Percentiles rank a stretch among this genome's conserved stretches.
These are phyloP conservation scores for Fusarium sp. DNA, from an alignment of 2,329 filamentous ascomycete genomes.

Conservation along the genomic window DNA sequence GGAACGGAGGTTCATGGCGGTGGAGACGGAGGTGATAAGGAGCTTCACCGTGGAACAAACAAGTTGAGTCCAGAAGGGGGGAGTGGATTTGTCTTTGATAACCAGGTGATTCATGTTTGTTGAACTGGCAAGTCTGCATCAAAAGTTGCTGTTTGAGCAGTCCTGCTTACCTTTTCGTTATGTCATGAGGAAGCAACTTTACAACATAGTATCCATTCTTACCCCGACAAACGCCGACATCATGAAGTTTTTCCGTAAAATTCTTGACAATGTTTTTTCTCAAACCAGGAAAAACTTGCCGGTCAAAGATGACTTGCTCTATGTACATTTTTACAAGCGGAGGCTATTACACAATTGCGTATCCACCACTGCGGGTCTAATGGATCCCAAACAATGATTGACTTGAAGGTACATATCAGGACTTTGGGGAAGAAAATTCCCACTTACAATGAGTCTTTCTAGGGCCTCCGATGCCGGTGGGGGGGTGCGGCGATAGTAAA, in stretches of 20 bases:
- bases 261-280: not conserved
- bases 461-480: conserved; percentile 32
- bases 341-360: conserved; percentile 37
- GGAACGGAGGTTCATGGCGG: conserved; percentile 32
- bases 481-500: conserved; percentile 8
- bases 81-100: not conserved
- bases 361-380: conserved; percentile 32
- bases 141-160: not conserved
- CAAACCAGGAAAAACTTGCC: not conserved
- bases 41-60: not conserved
- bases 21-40: conserved; percentile 24
- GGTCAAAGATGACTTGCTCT: not conserved
- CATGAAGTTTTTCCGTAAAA: conserved; percentile 23
- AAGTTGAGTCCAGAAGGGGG: not conserved
- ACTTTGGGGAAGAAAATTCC: conserved; percentile 1
- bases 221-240: conserved; percentile 23
- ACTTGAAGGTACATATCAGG: not conserved
- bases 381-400: not conserved
- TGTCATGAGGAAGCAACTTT: conserved; percentile 32
- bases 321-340: not conserved
- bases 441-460: conserved; percentile 10
- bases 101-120: conserved; percentile 2
- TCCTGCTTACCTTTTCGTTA: conserved; percentile 17
- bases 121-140: not conserved
- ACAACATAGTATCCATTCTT: conserved; percentile 26